Evolutionary conservation across 2,329 filamentous ascomycete genomes (phyloP), one percentile per base, ranked within the genome.

Genomic region (Fusarium nelsonii): DNA sequence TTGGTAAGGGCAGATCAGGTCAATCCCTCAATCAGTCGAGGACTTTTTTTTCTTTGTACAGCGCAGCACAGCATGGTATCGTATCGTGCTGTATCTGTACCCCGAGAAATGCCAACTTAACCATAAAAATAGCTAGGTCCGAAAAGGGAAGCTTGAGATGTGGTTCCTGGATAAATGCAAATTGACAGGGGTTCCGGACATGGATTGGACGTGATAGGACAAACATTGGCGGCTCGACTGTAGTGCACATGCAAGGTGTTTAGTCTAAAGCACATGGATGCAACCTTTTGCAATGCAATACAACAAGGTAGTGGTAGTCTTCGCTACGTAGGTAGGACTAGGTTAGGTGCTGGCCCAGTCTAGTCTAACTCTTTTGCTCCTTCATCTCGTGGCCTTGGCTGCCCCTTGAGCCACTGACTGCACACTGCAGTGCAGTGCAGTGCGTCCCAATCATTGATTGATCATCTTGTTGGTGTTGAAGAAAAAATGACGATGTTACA

Each of bases 111-210:
- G 45, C 53, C 56, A 52, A 63, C 57, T 65, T 65, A 65, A 65
- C 62, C 62, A 64, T 64, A 65, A 65, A 65, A 37, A 20, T 53
- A 49, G 50, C 62, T 37, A 50, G 55, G 49, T 57, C 57, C 67
- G 33, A 54, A 70, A 68, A 36, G 63, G 66, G 66, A 49, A 68
- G 63, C 50, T 70, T 58, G 44, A 53, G 49, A 63, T 54, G 53
- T 54, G 63, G 67, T 69, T 68, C 67, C 67, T 69, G 67, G 67
- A 63, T 69, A 69, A 69, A 70, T 69, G 49, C 66, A 51, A 55
- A 62, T 54, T 36, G 58, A 48, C 58, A 54, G 57, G 66, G 67
- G 57, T 51, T 28, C n/a, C 33, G 52, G 44, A 15, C 39, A 39
- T 45, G 51, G 43, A 15, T 37, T 54, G 36, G 43, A 50, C 37